Conservation (phyloP, 164 flowering plant genomes). For the Pachysandra terminalis region DNA sequence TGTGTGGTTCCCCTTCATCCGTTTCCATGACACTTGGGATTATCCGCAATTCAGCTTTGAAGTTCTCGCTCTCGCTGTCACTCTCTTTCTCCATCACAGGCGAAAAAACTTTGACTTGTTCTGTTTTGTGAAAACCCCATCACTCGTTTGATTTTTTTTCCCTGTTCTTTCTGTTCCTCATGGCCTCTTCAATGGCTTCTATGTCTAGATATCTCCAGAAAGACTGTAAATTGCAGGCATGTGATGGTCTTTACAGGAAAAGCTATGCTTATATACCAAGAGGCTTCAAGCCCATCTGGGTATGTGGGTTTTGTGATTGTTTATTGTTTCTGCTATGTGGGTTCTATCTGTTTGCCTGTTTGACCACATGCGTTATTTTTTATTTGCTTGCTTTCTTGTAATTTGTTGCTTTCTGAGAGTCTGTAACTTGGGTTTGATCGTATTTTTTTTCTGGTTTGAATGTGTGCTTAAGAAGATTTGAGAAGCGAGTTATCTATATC, state of each 20-base stretch:
- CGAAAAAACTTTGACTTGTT: no score
- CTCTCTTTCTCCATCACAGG: neutral
- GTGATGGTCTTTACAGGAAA: conserved; percentile 19
- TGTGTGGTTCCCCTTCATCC: conserved; percentile 17
- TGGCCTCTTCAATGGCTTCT: conserved; percentile 45
- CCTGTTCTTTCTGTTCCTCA: neutral
- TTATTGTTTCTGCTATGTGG: neutral
- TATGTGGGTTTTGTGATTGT: conserved; percentile 19
- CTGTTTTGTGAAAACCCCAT: neutral
- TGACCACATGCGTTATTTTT: neutral
- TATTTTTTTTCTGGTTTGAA: conserved; percentile 4
- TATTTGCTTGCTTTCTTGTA: neutral
- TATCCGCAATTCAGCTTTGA: neutral
- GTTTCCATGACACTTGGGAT: conserved; percentile 20
- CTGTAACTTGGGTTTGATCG: conserved; percentile 1
- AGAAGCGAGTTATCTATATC: conserved; percentile 21
- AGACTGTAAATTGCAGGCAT: conserved; percentile 24
- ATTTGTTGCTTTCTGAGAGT: neutral
- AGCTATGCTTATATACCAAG: conserved; percentile 12
- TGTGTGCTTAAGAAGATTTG: conserved; percentile 14
- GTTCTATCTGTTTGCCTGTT: neutral
- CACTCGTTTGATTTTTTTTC: neutral
- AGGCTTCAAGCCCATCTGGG: conserved; percentile 31
- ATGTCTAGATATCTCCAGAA: conserved; percentile 36
- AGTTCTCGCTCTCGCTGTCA: neutral